phyloP scores from a whole-genome alignment of 805 yeast species.

The Danielozyma ontarioensis region DNA sequence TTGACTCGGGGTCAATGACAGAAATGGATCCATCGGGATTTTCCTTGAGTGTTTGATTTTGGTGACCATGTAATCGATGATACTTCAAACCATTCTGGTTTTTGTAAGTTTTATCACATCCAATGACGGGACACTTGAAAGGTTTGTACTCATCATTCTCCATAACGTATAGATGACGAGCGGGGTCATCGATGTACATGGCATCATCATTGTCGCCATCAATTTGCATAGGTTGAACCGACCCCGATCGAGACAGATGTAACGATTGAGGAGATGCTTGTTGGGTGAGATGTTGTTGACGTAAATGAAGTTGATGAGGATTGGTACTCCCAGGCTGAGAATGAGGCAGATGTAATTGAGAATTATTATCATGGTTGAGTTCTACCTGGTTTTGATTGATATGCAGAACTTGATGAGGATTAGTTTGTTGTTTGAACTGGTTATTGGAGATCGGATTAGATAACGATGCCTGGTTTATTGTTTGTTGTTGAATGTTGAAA shows the following conservation, averaged over 20 bases:
- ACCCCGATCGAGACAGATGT: background rate
- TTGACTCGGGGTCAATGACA: constrained; percentile 86
- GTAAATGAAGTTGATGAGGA: constrained; percentile 6
- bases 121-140: constrained; percentile 95
- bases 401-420: constrained; percentile 6
- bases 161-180: constrained; percentile 86
- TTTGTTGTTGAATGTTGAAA: constrained; percentile 20
- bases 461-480: constrained; percentile 12
- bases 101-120: constrained; percentile 95
- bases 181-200: constrained; percentile 94
- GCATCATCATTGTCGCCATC: constrained; percentile 52
- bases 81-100: constrained; percentile 96
- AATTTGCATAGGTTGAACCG: constrained; percentile 24
- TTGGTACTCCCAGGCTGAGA: background rate
- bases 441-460: constrained; percentile 1
- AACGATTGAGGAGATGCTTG: background rate
- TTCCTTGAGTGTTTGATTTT: constrained; percentile 84
- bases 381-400: background rate
- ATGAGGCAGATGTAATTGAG: constrained; percentile 1
- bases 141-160: constrained; percentile 93
- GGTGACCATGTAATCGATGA: constrained; percentile 95
- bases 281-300: constrained; percentile 12
- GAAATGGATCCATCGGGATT: constrained; percentile 92
- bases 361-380: background rate
- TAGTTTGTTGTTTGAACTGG: constrained; percentile 6